phyloP scores from a whole-genome alignment of 2,329 filamentous ascomycete species.

The Eurotiales sp. region DNA sequence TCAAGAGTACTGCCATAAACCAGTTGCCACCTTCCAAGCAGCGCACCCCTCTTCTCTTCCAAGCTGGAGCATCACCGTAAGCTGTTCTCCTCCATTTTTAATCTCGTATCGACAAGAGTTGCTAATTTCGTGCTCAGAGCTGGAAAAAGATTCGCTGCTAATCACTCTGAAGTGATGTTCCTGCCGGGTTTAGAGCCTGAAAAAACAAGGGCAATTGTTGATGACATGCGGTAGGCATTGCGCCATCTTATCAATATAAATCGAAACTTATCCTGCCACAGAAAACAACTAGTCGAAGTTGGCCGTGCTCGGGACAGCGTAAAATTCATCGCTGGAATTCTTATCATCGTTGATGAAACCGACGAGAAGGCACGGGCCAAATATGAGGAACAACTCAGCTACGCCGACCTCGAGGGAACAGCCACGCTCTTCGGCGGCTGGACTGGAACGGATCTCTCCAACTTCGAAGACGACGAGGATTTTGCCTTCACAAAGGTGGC shows the following conservation, averaged over 20 bases:
- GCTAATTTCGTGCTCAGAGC: slow-evolving; percentile 30
- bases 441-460: slow-evolving; percentile 52
- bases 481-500: slow-evolving; percentile 42
- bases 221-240: slow-evolving; percentile 35
- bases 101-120: not conserved
- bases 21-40: slow-evolving; percentile 34
- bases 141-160: slow-evolving; percentile 45
- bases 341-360: slow-evolving; percentile 49
- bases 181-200: slow-evolving; percentile 43
- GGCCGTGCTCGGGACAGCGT: slow-evolving; percentile 39
- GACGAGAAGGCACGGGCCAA: slow-evolving; percentile 66
- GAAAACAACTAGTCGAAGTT: slow-evolving; percentile 33
- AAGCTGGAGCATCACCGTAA: slow-evolving; percentile 43
- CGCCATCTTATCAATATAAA: too few species aligned
- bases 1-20: slow-evolving; percentile 38
- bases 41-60: slow-evolving; percentile 47
- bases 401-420: slow-evolving; percentile 63
- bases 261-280: not conserved
- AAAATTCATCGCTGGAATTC: slow-evolving; percentile 44
- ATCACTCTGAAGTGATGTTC: slow-evolving; percentile 46
- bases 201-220: slow-evolving; percentile 39
- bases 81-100: not conserved
- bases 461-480: slow-evolving; percentile 43
- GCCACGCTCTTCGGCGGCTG: slow-evolving; percentile 71
- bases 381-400: slow-evolving; percentile 57